Conservation (phyloP, 2,329 filamentous ascomycete species). For the Hirsutella rhossiliensis region DNA sequence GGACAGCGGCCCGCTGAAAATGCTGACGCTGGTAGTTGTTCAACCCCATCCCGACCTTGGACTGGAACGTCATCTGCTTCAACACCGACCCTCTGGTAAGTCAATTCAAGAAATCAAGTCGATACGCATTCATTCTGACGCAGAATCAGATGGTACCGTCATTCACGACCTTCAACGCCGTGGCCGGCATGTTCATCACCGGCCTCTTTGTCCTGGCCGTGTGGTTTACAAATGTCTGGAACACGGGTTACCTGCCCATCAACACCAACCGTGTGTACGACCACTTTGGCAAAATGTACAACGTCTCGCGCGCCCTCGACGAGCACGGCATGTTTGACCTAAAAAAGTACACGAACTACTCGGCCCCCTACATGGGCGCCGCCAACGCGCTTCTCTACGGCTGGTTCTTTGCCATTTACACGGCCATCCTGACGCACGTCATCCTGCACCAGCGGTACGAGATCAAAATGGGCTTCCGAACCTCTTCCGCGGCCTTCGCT, state of each 20-base stretch:
- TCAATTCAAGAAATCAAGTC: neutral
- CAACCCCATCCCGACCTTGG: slow-evolving; percentile 28
- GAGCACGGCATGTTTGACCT: slow-evolving; percentile 21
- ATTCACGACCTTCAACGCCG: slow-evolving; percentile 23
- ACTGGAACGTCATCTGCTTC: slow-evolving; percentile 26
- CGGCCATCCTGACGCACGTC: slow-evolving; percentile 26
- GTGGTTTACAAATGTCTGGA: slow-evolving; percentile 21
- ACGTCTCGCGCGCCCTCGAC: slow-evolving; percentile 22
- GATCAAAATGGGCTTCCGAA: slow-evolving; percentile 23
- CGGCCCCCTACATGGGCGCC: slow-evolving; percentile 27
- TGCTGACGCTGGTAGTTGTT: slow-evolving; percentile 7
- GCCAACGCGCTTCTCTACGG: slow-evolving; percentile 22
- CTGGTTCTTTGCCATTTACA: slow-evolving; percentile 29
- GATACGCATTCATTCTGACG: neutral
- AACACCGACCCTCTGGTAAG: slow-evolving; percentile 20
- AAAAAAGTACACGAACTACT: slow-evolving; percentile 26
- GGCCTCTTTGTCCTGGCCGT: slow-evolving; percentile 16
- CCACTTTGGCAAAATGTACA: slow-evolving; percentile 24
- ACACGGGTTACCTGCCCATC: slow-evolving; percentile 26
- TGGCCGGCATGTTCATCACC: slow-evolving; percentile 16
- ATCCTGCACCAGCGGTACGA: slow-evolving; percentile 26
- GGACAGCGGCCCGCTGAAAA: no score
- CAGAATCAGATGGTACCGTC: slow-evolving; percentile 17
- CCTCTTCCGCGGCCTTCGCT: slow-evolving; percentile 13
- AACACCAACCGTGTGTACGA: slow-evolving; percentile 27